phyloP scores from a whole-genome alignment of 2,329 filamentous ascomycete species.

The Aspergillus novofumigatus region DNA sequence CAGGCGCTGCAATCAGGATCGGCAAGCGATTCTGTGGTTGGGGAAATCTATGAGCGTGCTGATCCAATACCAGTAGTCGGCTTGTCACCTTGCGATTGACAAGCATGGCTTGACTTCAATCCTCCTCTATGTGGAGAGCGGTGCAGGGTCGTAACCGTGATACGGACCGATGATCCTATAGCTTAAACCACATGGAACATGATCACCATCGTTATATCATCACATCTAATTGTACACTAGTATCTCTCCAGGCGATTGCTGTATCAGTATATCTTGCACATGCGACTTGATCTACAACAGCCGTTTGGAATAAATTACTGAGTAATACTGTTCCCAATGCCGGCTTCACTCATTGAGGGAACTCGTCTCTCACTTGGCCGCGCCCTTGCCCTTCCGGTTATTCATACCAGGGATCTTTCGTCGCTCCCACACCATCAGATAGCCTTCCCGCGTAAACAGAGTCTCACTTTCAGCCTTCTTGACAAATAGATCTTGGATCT shows the following conservation, averaged over 20 bases:
- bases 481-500: conserved; percentile 90
- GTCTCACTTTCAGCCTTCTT: conserved; percentile 85
- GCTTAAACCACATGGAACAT: neutral
- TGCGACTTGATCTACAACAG: neutral
- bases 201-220: neutral
- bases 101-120: neutral
- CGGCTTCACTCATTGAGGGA: neutral
- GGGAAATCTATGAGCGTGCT: conserved; percentile 25
- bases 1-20: conserved; percentile 35
- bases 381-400: conserved; percentile 38
- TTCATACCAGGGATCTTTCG: conserved; percentile 48
- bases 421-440: conserved; percentile 94
- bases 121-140: neutral
- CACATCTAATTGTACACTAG: neutral
- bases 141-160: neutral
- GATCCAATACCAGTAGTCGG: neutral
- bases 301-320: neutral
- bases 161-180: neutral
- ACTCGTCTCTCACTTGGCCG: conserved; percentile 12
- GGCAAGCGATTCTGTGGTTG: conserved; percentile 39
- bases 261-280: neutral
- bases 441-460: conserved; percentile 87
- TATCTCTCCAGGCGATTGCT: neutral
- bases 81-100: neutral
- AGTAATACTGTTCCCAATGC: neutral